Evolutionary conservation across 371 early-diverging fungal species (phyloP).

Genomic region (Homolaphlyctis polyrhiza): DNA sequence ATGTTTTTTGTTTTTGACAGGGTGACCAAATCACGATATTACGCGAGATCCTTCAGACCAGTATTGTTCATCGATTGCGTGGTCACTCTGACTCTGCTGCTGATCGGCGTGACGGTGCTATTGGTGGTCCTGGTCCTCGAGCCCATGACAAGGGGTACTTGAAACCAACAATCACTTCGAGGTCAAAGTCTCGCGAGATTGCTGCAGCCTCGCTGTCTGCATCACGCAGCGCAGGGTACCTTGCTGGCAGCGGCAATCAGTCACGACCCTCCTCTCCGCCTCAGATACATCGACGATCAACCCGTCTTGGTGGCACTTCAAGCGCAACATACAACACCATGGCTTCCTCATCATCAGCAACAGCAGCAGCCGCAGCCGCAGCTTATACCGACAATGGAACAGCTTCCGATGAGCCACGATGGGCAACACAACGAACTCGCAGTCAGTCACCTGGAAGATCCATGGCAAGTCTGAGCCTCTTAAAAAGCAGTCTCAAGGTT

Average conservation of each 20-base stretch:
- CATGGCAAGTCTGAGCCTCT: constrained; percentile 32
- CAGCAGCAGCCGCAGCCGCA: no score
- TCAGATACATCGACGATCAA: no score
- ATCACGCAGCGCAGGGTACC: no score
- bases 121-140: neutral
- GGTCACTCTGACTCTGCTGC: neutral
- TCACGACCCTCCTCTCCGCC: no score
- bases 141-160: constrained; percentile 4
- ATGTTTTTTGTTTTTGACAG: neutral
- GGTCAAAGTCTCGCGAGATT: constrained; percentile 7
- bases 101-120: neutral
- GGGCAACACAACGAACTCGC: no score
- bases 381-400: no score
- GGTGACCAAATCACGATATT: constrained; percentile 41
- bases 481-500: constrained; percentile 40
- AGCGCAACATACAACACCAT: no score
- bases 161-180: neutral
- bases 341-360: no score
- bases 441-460: constrained; percentile 16
- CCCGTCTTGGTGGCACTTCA: no score
- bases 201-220: no score
- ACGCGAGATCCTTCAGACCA: constrained; percentile 29
- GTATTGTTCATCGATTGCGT: neutral
- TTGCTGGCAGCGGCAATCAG: no score
- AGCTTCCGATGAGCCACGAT: no score